Percentiles rank a stretch among this genome's conserved stretches.
phyloP scores from a whole-genome alignment of 116 monocot species.

The Papilionanthe hybrid region DNA sequence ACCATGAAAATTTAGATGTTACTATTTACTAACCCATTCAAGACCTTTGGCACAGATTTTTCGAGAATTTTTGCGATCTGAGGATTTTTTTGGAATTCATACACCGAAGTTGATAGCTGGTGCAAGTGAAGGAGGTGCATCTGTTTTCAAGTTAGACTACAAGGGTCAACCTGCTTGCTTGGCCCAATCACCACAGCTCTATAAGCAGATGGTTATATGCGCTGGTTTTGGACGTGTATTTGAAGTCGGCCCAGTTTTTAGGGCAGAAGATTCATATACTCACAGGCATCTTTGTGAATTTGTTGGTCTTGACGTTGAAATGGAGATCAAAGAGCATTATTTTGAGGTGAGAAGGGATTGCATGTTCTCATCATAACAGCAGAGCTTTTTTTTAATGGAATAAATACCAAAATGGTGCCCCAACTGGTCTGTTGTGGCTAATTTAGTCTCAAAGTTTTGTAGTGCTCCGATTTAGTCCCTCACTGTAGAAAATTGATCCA shows the following conservation, averaged over 20 bases:
- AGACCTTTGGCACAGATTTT: slow-evolving; percentile 41
- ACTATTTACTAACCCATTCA: background rate
- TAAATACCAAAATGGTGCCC: too few species aligned
- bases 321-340: slow-evolving; percentile 95
- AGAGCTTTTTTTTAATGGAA: background rate
- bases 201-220: slow-evolving; percentile 87
- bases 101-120: slow-evolving; percentile 73
- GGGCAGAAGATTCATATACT: slow-evolving; percentile 88
- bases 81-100: slow-evolving; percentile 67
- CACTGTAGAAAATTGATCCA: too few species aligned
- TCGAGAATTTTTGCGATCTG: slow-evolving; percentile 42
- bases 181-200: slow-evolving; percentile 90
- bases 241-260: slow-evolving; percentile 79
- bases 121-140: slow-evolving; percentile 92
- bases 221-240: slow-evolving; percentile 89
- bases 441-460: too few species aligned
- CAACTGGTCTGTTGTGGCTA: too few species aligned
- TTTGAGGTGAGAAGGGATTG: slow-evolving; percentile 52
- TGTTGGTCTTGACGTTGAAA: slow-evolving; percentile 89
- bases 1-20: background rate
- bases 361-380: slow-evolving; percentile 1
- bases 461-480: too few species aligned
- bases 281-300: slow-evolving; percentile 96
- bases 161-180: slow-evolving; percentile 94
- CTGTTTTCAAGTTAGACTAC: slow-evolving; percentile 90